These are phyloP conservation scores for Tephrocybe sp. DNA, from an alignment of 768 basidiomycete species.

Conservation along the genomic window DNA sequence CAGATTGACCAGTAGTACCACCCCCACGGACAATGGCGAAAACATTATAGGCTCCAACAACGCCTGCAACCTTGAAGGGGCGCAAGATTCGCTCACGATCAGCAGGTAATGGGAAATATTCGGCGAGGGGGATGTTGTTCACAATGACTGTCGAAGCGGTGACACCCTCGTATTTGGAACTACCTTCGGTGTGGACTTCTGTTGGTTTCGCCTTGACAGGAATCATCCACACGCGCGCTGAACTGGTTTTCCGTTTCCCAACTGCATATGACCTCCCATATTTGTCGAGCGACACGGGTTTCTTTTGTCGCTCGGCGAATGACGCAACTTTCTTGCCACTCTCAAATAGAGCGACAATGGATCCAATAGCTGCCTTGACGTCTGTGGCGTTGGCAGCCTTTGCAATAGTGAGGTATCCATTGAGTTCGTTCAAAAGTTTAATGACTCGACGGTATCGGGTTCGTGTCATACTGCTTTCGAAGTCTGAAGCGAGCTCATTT, in stretches of 20 bases:
- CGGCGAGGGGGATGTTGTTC: conserved; percentile 77
- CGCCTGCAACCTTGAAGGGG: conserved; percentile 80
- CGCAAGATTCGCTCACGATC: conserved; percentile 83
- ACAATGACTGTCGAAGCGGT: conserved; percentile 70
- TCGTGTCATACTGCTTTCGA: conserved; percentile 61
- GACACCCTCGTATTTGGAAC: conserved; percentile 26
- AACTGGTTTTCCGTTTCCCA: conserved; percentile 86
- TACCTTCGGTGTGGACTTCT: conserved; percentile 4
- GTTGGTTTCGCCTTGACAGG: conserved; percentile 37
- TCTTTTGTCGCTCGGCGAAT: conserved; percentile 48
- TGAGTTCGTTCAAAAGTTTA: conserved; percentile 61
- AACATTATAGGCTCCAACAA: conserved; percentile 81
- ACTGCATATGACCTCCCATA: conserved; percentile 84
- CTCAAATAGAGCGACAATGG: conserved; percentile 63
- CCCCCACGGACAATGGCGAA: conserved; percentile 80
- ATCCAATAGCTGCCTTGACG: conserved; percentile 45
- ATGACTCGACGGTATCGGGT: conserved; percentile 68
- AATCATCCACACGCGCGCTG: conserved; percentile 93
- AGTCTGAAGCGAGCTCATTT: conserved; percentile 51
- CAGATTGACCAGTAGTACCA: conserved; percentile 91
- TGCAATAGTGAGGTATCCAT: conserved; percentile 60
- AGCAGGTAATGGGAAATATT: conserved; percentile 71
- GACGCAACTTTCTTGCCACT: conserved; percentile 54
- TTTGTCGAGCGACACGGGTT: conserved; percentile 62
- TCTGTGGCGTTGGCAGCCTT: conserved; percentile 54